phyloP scores from a whole-genome alignment of 176 grass and related monocot genomes.

The Stipa capillata region DNA sequence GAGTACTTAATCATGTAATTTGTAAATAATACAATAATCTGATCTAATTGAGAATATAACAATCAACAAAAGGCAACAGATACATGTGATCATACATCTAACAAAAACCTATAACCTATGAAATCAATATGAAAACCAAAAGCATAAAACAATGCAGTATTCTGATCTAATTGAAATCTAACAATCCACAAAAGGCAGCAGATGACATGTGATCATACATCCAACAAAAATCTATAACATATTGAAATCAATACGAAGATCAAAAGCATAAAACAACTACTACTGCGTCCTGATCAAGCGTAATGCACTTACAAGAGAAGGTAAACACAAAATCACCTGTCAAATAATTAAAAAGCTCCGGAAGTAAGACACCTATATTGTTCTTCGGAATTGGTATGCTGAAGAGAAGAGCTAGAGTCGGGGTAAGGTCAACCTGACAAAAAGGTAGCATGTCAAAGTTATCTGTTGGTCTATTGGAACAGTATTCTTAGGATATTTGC shows the following conservation, averaged over 20 bases:
- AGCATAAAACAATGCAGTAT: not conserved
- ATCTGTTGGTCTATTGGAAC: not conserved
- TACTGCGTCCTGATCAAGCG: not conserved
- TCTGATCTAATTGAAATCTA: not conserved
- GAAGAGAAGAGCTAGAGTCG: constrained; percentile 86
- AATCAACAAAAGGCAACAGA: not conserved
- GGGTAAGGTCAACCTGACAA: constrained; percentile 76
- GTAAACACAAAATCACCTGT: constrained; percentile 52
- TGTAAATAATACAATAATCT: not conserved
- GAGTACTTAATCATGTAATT: not conserved
- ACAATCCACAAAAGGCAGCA: not conserved
- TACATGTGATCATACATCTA: not conserved
- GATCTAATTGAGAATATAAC: not conserved
- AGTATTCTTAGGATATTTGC: not conserved
- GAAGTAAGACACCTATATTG: constrained; percentile 83
- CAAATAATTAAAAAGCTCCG: constrained; percentile 62
- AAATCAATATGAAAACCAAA: not conserved
- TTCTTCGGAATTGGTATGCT: constrained; percentile 90
- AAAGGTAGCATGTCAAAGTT: constrained; percentile 6
- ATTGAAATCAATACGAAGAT: not conserved
- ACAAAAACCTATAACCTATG: not conserved
- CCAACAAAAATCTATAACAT: not conserved
- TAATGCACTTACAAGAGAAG: not conserved
- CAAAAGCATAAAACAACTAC: not conserved
- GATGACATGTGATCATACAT: not conserved